Evolutionary conservation across 2,329 filamentous ascomycete genomes (phyloP).

Genomic region (Endothia cerciana): DNA sequence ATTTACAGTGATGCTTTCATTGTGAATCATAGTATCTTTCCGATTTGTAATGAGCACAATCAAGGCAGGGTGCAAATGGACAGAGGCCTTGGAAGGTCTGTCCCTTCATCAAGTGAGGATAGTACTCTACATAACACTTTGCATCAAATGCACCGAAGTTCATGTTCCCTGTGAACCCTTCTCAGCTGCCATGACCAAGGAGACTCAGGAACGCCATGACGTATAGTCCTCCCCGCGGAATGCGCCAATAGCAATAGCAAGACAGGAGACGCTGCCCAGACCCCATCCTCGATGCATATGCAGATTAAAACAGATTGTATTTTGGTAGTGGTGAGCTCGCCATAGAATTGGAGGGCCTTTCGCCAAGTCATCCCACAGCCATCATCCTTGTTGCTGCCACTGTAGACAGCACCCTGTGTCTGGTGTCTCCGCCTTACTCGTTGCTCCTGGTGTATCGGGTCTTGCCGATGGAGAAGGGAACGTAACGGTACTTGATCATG

Average conservation of each 20-base stretch:
- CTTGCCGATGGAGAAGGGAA: slow-evolving; percentile 92
- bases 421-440: slow-evolving; percentile 38
- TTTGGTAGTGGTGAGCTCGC: slow-evolving; percentile 21
- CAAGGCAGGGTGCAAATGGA: not conserved
- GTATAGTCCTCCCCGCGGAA: slow-evolving; percentile 9
- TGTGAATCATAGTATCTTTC: not conserved
- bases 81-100: not conserved
- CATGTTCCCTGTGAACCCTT: slow-evolving; percentile 2
- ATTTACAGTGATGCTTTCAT: not conserved
- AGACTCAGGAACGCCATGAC: slow-evolving; percentile 23
- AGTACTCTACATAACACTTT: slow-evolving; percentile 27
- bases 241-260: slow-evolving; percentile 24
- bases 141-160: slow-evolving; percentile 14
- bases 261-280: slow-evolving; percentile 16
- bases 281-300: slow-evolving; percentile 26
- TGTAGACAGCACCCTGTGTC: not conserved
- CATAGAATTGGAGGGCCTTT: slow-evolving; percentile 22
- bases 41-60: not conserved
- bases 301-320: slow-evolving; percentile 28
- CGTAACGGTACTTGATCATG: slow-evolving; percentile 99
- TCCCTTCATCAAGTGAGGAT: slow-evolving; percentile 21
- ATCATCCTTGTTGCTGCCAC: slow-evolving; percentile 17
- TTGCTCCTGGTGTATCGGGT: slow-evolving; percentile 73
- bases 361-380: slow-evolving; percentile 2
- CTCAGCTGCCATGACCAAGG: slow-evolving; percentile 19